Percentiles rank a stretch among this genome's conserved stretches.
Evolutionary conservation across 2,329 filamentous ascomycete genomes (phyloP).

Genomic region (Endoconidiophora polonica): DNA sequence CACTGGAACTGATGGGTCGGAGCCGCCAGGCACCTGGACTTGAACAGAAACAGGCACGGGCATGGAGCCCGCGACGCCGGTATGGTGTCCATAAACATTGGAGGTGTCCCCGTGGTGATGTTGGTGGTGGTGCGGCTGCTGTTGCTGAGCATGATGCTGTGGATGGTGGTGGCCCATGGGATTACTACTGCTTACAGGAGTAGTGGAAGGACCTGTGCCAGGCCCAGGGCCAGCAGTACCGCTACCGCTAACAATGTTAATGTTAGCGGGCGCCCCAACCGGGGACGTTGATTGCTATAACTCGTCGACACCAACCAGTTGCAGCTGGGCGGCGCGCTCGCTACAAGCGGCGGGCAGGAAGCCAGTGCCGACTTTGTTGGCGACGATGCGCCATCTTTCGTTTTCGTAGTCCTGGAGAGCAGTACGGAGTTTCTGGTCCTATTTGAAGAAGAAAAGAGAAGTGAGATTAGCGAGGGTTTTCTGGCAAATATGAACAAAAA

Average conservation of each 20-base stretch:
- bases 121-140: slow-evolving; percentile 5
- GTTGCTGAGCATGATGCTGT: background rate
- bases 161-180: background rate
- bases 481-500: background rate
- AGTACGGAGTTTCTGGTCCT: slow-evolving; percentile 63
- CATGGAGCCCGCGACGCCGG: background rate
- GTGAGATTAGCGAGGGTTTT: background rate
- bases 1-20: background rate
- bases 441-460: slow-evolving; percentile 9
- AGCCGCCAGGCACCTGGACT: too few relatives aligned
- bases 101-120: background rate
- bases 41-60: background rate
- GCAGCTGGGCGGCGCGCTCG: slow-evolving; percentile 55
- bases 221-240: too few relatives aligned
- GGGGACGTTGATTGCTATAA: slow-evolving; percentile 42
- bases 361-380: slow-evolving; percentile 77
- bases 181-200: slow-evolving; percentile 17
- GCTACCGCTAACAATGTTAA: too few relatives aligned
- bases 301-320: slow-evolving; percentile 24
- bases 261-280: slow-evolving; percentile 28
- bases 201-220: too few relatives aligned
- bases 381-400: slow-evolving; percentile 84
- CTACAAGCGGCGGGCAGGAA: slow-evolving; percentile 78
- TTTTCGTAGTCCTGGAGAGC: slow-evolving; percentile 74
- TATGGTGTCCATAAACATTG: slow-evolving; percentile 1